Evolutionary conservation across 495 filamentous ascomycete genomes (phyloP), one percentile per base, ranked within the genome.

Genomic region (Podospora pseudocomata): DNA sequence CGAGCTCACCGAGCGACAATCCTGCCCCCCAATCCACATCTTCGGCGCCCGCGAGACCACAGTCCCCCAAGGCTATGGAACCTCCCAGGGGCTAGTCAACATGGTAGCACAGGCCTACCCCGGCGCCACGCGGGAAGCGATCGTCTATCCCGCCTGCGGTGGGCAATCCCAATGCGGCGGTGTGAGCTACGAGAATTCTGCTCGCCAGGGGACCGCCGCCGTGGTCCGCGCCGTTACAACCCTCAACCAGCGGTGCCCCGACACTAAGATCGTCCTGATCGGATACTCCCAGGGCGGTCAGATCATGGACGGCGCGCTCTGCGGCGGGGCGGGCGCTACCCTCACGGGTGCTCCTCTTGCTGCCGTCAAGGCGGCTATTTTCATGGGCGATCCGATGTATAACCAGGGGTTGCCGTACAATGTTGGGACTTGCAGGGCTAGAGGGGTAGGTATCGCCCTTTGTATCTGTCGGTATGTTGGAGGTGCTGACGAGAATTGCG

Each of bases 21-120:
- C 70, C 0, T 87, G 85, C 73, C 83, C 85, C 3, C 68, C 77
- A 44, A 79, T 89, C 64, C 88, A 90, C 70, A 78, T 88, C 49
- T 86, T 90, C 59, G 87, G 86, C 18, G 89, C 88, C 5, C 85
- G 88, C 63, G 88, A 90, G 77, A 90, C 87, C 2, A 88, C 86
- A 0, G 87, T 72, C 2, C 63, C 82, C 0, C 68, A 80, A 20
- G 87, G 87, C 6, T 89, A 83, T 70, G 87, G 87, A 7, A 84
- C 85, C 3, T 75, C 84, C 32, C 78, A 72, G 56, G 79, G 77
- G 0, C 82, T 89, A 20, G 86, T 90, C 70, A 83, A 88, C 71
- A 72, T 80, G 16, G 76, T 88, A 27, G 65, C 83, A 15, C 72
- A 74, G 19, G 84, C 85, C 4, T 85, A 85, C 74, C 72, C 86